Base-by-base conservation (phyloP, 2,329 filamentous ascomycete genomes). In the Claviceps maximensis region DNA sequence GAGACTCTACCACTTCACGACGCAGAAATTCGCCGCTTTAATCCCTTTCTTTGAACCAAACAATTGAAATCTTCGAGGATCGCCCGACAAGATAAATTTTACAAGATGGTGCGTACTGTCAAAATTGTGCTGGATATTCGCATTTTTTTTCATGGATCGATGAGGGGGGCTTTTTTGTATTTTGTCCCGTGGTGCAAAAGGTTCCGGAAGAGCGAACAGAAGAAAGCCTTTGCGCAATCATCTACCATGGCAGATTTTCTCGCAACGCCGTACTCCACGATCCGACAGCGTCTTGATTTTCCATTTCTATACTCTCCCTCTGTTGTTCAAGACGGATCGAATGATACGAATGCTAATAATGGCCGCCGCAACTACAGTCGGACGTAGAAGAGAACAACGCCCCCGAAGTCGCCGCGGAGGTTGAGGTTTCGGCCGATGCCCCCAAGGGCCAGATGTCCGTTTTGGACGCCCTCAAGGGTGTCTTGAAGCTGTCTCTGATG, bases 371-470 rank as follows among this genome's bases (percentile, higher is more conserved):
- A 96, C 23, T 49, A 40, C 29, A 55, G 93, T 97, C 91, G 89
- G 91, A 97, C 89, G 91, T 91, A 97, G 93, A 97, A 96, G 91
- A 97, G 86, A 89, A 84, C 76, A 86, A 82, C 75, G 83, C 84
- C 74, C 85, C 87, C 76, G 86, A 87, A 71, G 89, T 82, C 70
- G 72, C 74, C 69, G 82, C 86, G 71, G 93, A 96, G 81, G 90
- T 97, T 75, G 91, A 97, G 78, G 89, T 96, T 72, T 86, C 86
- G 71, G 89, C 87, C 75, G 90, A 95, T 78, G 86, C 85, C 71
- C 83, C 83, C 72, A 88, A 89, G 75, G 87, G 87, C 69, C 89
- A 89, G 80, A 97, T 98, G 90, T 90, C 87, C 71, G 90, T 97
- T 68, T 84, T 96, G 65, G 93, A 98, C 69, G 93, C 93, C 65